Evolutionary conservation across 2,329 filamentous ascomycete genomes (phyloP).

Genomic region (Beauveria sp.): DNA sequence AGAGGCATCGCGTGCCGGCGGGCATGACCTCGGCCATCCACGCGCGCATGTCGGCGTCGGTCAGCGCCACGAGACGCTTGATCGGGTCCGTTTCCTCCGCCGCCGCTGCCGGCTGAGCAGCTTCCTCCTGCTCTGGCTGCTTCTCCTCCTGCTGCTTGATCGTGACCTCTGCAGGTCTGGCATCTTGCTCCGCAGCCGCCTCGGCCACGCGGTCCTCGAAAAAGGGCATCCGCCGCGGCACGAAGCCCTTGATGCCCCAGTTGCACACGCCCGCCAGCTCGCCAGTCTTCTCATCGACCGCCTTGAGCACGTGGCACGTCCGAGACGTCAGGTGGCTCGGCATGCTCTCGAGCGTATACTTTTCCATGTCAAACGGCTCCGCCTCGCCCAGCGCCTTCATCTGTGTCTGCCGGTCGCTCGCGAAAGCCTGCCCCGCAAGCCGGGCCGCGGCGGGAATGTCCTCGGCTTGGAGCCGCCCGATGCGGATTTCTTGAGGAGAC

Average conservation of each 20-base stretch:
- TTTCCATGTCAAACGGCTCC: constrained; percentile 21
- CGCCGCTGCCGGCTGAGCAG: no score
- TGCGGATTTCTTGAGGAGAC: constrained; percentile 15
- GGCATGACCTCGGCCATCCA: constrained; percentile 27
- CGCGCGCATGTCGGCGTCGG: constrained; percentile 22
- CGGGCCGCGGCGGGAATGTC: constrained; percentile 24
- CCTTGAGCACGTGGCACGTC: constrained; percentile 24
- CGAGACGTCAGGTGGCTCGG: constrained; percentile 18
- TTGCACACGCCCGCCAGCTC: constrained; percentile 22
- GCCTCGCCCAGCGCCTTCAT: constrained; percentile 26
- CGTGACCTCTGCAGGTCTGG: background rate
- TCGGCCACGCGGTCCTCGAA: constrained; percentile 11
- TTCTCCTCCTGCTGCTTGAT: background rate
- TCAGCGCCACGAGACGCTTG: constrained; percentile 23
- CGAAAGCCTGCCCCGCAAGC: constrained; percentile 24
- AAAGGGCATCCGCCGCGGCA: constrained; percentile 17
- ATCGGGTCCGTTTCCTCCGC: constrained; percentile 19
- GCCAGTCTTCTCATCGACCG: constrained; percentile 22
- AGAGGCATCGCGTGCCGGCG: constrained; percentile 24
- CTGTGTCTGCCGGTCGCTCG: constrained; percentile 27
- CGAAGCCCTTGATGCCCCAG: constrained; percentile 26
- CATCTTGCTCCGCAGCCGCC: background rate
- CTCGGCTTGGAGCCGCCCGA: constrained; percentile 17
- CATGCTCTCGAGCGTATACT: constrained; percentile 19
- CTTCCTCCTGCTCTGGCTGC: background rate